A percentile compares a stretch with the other conserved stretches of the same genome.
These are phyloP conservation scores for Hygrocybe coccinea DNA, from an alignment of 768 basidiomycete species.

Conservation along the genomic window DNA sequence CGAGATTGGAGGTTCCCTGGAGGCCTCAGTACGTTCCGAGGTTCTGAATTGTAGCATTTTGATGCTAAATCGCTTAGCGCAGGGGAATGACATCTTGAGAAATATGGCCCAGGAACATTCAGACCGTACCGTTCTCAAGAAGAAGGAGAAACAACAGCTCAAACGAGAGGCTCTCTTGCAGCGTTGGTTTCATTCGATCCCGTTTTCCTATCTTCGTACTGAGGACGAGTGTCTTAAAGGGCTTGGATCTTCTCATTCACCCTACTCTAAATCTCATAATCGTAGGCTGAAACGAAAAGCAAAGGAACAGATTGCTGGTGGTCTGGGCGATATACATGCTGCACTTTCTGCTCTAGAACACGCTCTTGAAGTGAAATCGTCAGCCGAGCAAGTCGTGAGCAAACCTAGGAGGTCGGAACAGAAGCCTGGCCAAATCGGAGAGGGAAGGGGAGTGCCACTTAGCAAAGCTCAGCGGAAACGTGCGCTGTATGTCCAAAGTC, in stretches of 20 bases:
- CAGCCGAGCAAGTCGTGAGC: constrained; percentile 16
- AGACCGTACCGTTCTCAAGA: constrained; percentile 33
- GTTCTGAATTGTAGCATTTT: not conserved
- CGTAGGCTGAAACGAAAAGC: constrained; percentile 68
- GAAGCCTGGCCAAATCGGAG: constrained; percentile 57
- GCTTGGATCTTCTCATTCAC: constrained; percentile 44
- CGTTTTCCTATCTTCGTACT: not conserved
- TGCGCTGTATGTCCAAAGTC: constrained; percentile 50
- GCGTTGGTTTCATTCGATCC: constrained; percentile 37
- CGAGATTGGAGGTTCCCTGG: constrained; percentile 39
- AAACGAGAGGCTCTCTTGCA: constrained; percentile 67
- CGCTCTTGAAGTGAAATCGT: constrained; percentile 13
- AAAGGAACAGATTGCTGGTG: constrained; percentile 52
- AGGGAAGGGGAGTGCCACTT: constrained; percentile 55
- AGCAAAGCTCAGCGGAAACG: constrained; percentile 61
- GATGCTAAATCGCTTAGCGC: constrained; percentile 28
- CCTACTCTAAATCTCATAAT: constrained; percentile 68
- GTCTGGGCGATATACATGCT: constrained; percentile 45
- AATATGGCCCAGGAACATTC: constrained; percentile 21
- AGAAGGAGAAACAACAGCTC: constrained; percentile 62
- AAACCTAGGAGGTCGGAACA: constrained; percentile 18
- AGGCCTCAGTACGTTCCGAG: constrained; percentile 35
- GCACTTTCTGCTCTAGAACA: constrained; percentile 53
- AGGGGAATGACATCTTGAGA: constrained; percentile 37
- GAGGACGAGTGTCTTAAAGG: constrained; percentile 29